phyloP scores from a whole-genome alignment of 306 rosid genomes.

The Alnus glutinosa region DNA sequence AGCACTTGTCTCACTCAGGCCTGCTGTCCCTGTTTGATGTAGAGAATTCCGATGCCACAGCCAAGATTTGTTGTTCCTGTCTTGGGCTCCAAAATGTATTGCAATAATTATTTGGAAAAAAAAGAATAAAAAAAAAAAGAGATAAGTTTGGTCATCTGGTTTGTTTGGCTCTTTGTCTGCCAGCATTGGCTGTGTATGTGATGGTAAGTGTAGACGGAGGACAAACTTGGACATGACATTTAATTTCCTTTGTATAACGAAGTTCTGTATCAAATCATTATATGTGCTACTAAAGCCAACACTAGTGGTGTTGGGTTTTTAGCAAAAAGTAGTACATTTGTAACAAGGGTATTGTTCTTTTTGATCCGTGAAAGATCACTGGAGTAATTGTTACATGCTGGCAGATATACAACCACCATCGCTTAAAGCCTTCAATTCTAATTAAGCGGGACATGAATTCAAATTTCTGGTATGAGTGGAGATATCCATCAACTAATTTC shows the following conservation, averaged over 20 bases:
- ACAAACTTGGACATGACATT: background rate
- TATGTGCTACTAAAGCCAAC: too few species aligned
- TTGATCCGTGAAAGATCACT: background rate
- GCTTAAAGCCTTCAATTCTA: background rate
- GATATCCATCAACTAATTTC: background rate
- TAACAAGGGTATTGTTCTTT: background rate
- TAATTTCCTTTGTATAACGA: constrained; percentile 1
- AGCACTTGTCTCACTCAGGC: constrained; percentile 50
- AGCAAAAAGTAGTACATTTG: background rate
- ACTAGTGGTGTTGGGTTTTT: background rate
- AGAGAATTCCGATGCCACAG: background rate
- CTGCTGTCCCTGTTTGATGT: constrained; percentile 47
- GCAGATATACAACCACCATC: background rate
- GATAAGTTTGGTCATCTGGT: background rate
- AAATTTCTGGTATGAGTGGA: background rate
- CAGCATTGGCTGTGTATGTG: background rate
- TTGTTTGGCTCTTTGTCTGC: background rate
- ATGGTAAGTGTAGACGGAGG: background rate
- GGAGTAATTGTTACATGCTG: background rate
- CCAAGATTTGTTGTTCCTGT: constrained; percentile 20
- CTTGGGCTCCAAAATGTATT: constrained; percentile 21
- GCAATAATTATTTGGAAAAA: constrained; percentile 23
- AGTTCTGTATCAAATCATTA: too few species aligned
- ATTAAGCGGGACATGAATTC: background rate
- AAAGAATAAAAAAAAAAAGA: constrained; percentile 1